Evolutionary conservation across 345 rosid species (phyloP), one percentile per base, ranked within the genome.

Genomic region (Iberis pinnata): DNA sequence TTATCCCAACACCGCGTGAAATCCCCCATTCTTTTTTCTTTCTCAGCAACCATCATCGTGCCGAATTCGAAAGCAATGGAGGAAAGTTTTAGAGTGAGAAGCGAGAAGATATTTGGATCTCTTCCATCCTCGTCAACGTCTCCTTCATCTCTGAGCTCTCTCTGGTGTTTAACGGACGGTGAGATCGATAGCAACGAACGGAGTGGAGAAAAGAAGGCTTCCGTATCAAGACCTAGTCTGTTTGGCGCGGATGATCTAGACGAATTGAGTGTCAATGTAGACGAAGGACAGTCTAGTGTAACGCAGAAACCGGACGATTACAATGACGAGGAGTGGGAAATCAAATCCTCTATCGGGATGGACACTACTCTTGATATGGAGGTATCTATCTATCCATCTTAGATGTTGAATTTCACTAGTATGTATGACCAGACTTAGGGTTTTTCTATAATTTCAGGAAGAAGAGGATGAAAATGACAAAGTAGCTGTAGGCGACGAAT

Each of bases 321-420:
- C 66, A 57, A 71, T 36, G 90, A 77, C 2, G 90, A 80, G 31
- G 86, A 80, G 56, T 83, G 95, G 88, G 82, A 79, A 69, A 76
- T 86, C 64, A 80, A 79, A 65, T 70, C 70, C 47, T 77, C 80
- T 2, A 80, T 86, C 27, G 90, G 95, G 47, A 46, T 68, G 62
- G 95, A 86, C 63, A 56, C 72, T 46, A 75, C 90, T 56, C 90
- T 86, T 47, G 95, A 83, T 41, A 49, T 67, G 42, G 95, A 86
- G 86, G 95, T 80, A 57, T 48, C 4, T 36, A 5, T 6, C 2
- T 44, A 31, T 19, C 1, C 18, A 62, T 52, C 7, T 13, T 42
- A n/a, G n/a, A n/a, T n/a, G n/a, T n/a, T n/a, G n/a, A 24, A 12
- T 55, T 42, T 58, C 58, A 24, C 11, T 0, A n/a, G 10, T 14